Percentiles rank a stretch among this genome's conserved stretches.
phyloP scores from a whole-genome alignment of 139 green algal species.

The Volvox africanus region DNA sequence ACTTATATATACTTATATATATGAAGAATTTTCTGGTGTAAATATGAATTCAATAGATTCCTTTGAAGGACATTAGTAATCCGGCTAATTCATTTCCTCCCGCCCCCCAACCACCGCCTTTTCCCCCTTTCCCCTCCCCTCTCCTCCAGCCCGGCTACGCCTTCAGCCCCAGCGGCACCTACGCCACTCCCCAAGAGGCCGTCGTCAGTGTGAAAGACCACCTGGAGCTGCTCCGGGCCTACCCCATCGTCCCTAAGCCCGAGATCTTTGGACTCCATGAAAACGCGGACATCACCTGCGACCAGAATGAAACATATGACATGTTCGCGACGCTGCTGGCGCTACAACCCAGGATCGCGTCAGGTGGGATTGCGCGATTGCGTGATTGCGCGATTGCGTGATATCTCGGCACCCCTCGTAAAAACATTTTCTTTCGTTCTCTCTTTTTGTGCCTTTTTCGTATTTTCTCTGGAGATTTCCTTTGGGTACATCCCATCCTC shows the following conservation, averaged over 20 bases:
- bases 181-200: slow-evolving; percentile 44
- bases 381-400: no score
- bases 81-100: no score
- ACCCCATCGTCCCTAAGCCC: slow-evolving; percentile 71
- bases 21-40: no score
- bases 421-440: no score
- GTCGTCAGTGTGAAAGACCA: slow-evolving; percentile 13
- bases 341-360: slow-evolving; percentile 79
- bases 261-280: slow-evolving; percentile 87
- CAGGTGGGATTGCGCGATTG: neutral
- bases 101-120: neutral
- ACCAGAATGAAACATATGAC: slow-evolving; percentile 87
- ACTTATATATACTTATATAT: no score
- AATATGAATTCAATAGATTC: no score
- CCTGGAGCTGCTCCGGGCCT: slow-evolving; percentile 49
- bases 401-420: no score
- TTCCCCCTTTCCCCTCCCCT: neutral
- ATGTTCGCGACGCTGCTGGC: slow-evolving; percentile 82
- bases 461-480: no score
- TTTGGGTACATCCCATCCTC: no score
- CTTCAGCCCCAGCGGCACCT: slow-evolving; percentile 59
- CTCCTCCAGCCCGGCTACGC: slow-evolving; percentile 37
- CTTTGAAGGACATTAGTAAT: no score
- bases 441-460: no score
- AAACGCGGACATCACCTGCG: slow-evolving; percentile 86